Percentiles rank a stretch among this genome's conserved stretches.
These are phyloP conservation scores for Chrysoporthe austroafricana DNA, from an alignment of 2,329 filamentous ascomycete genomes.

Conservation along the genomic window DNA sequence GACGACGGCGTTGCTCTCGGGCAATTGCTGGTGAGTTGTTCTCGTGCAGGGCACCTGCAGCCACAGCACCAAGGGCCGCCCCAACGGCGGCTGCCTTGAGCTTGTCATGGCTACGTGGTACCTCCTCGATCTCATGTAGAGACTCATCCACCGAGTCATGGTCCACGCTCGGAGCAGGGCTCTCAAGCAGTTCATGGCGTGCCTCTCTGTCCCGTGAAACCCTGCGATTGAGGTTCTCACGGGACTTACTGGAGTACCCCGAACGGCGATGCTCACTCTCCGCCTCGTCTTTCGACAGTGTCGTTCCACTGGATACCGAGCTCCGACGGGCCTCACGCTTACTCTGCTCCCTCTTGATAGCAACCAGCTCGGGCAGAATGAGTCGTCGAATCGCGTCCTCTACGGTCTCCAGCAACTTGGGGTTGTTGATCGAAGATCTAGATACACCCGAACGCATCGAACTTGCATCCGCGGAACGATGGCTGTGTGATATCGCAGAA, in stretches of 20 bases:
- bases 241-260: slow-evolving; percentile 51
- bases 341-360: slow-evolving; percentile 87
- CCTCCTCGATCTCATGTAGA: slow-evolving; percentile 46
- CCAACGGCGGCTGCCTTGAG: slow-evolving; percentile 51
- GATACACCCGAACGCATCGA: slow-evolving; percentile 56
- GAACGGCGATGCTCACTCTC: slow-evolving; percentile 64
- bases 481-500: slow-evolving; percentile 56
- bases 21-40: slow-evolving; percentile 50
- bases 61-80: slow-evolving; percentile 45
- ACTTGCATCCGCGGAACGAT: slow-evolving; percentile 59
- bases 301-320: slow-evolving; percentile 63
- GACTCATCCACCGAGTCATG: slow-evolving; percentile 51
- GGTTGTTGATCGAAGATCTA: slow-evolving; percentile 84
- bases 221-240: slow-evolving; percentile 52
- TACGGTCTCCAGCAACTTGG: slow-evolving; percentile 85
- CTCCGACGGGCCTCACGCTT: slow-evolving; percentile 72
- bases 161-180: slow-evolving; percentile 52
- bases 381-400: slow-evolving; percentile 90
- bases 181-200: slow-evolving; percentile 57
- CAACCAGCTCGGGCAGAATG: slow-evolving; percentile 89
- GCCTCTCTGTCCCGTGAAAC: slow-evolving; percentile 57
- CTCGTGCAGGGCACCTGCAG: slow-evolving; percentile 42
- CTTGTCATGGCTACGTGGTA: slow-evolving; percentile 50
- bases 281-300: slow-evolving; percentile 57
- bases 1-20: slow-evolving; percentile 55